phyloP scores from a whole-genome alignment of 139 green algal species.

The Chlamydomonas eustigma region DNA sequence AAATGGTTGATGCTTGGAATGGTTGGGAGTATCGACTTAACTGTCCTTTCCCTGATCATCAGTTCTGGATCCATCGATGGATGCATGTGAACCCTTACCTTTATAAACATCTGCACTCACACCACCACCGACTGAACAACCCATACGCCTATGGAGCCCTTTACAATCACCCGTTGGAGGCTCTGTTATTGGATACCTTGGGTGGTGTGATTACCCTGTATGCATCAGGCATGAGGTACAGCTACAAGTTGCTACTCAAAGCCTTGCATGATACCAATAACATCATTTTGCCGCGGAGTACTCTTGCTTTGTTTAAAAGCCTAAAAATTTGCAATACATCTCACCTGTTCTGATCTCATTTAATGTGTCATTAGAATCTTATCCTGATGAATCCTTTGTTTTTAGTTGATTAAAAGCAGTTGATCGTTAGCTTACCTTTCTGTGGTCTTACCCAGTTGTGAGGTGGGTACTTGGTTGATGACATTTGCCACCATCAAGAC shows the following conservation, averaged over 20 bases:
- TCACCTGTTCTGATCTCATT: no score
- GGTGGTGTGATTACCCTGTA: slow-evolving; percentile 52
- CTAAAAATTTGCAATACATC: no score
- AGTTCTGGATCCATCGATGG: slow-evolving; percentile 69
- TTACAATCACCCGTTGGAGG: slow-evolving; percentile 70
- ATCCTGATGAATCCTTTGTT: no score
- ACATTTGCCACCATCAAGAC: slow-evolving; percentile 61
- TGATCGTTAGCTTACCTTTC: no score
- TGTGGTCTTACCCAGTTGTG: no score
- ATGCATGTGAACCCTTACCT: slow-evolving; percentile 56
- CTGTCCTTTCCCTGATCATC: background rate
- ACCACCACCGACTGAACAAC: slow-evolving; percentile 55
- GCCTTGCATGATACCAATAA: no score
- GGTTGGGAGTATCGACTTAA: background rate
- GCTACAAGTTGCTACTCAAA: no score
- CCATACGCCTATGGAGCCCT: slow-evolving; percentile 62
- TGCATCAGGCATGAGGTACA: slow-evolving; percentile 43
- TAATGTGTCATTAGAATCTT: no score
- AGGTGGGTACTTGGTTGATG: slow-evolving; percentile 37
- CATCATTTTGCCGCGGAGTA: no score
- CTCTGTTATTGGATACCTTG: slow-evolving; percentile 58
- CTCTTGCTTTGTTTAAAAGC: no score
- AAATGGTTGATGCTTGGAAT: no score
- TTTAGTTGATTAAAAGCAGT: no score
- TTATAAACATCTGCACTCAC: slow-evolving; percentile 62